Evolutionary conservation across 768 basidiomycete genomes (phyloP).

Genomic region (Hemileccinum impolitum): DNA sequence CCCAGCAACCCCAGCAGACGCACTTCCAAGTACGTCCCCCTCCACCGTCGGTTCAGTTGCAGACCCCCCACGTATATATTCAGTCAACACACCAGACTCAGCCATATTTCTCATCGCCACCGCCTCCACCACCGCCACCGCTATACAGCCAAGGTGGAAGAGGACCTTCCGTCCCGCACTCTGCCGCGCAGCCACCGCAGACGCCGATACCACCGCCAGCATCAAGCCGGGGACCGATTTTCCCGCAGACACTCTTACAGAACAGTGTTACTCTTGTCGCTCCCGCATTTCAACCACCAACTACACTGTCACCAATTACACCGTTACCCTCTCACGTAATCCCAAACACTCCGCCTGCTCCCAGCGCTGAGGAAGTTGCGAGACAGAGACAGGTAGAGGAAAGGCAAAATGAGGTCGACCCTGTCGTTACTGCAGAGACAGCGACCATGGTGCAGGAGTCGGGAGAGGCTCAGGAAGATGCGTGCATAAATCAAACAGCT

Average conservation of each 20-base stretch:
- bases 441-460: not conserved
- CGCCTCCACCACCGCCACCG: slow-evolving; percentile 14
- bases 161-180: not conserved
- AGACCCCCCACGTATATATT: slow-evolving; percentile 9
- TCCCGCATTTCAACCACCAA: slow-evolving; percentile 14
- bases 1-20: slow-evolving; percentile 12
- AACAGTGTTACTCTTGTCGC: slow-evolving; percentile 6
- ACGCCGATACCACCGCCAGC: not conserved
- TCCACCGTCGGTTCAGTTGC: slow-evolving; percentile 11
- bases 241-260: slow-evolving; percentile 5
- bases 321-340: slow-evolving; percentile 16
- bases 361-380: slow-evolving; percentile 30
- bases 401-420: not conserved
- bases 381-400: slow-evolving; percentile 44
- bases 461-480: not conserved
- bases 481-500: slow-evolving; percentile 1
- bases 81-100: slow-evolving; percentile 21
- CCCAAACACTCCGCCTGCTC: not conserved
- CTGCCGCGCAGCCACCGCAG: slow-evolving; percentile 8
- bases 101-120: slow-evolving; percentile 21
- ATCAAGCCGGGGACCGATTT: slow-evolving; percentile 5
- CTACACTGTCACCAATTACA: slow-evolving; percentile 23
- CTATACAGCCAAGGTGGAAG: slow-evolving; percentile 6
- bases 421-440: not conserved
- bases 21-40: slow-evolving; percentile 18